Base-by-base conservation (phyloP, 306 rosid species). In the Dryas drummondii region DNA sequence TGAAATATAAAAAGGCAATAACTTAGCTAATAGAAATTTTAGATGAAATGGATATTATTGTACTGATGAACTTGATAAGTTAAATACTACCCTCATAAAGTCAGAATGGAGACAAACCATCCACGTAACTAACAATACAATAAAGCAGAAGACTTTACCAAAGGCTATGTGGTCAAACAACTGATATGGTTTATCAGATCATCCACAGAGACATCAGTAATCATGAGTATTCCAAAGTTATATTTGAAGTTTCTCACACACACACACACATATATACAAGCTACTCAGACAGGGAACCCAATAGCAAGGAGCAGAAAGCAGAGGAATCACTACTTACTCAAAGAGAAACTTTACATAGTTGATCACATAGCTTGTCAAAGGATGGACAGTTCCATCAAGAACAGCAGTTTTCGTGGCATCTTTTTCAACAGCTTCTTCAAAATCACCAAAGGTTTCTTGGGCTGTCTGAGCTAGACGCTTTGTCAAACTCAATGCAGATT, bases 321-420 rank as follows among this genome's bases (percentile, higher is more conserved):
- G 5, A 66, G 59, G 72, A 84, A 74, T 26, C 19, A 71, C 76
- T 55, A 86, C 97, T 87, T 81, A 94, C 99, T 94, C 97, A 17
- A 85, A 90, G 13, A 92, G 81, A 76, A 94, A 96, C 76, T 96
- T 96, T 50, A 96, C 90, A 10, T 94, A 94, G 78, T 94, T 94
- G 75, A 94, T 94, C 82, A 94, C 99, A 61, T 96, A 96, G 88
- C 96, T 96, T 49, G 99, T 96, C 75, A 96, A 77, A 58, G 99
- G 99, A 83, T 96, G 99, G 73, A 96, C 99, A 54, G 97, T 96
- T 82, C 99, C 98, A 82, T 96, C 99, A 44, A 90, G 84, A 77
- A 96, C 92, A 62, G 96, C 85, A 69, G 98, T 92, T 86, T 96
- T 96, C 6, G 99, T 92, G 65, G 93, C 94, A 84, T 96, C 99